phyloP scores from a whole-genome alignment of 495 filamentous ascomycete genomes.

The Stereocaulon alpinum region DNA sequence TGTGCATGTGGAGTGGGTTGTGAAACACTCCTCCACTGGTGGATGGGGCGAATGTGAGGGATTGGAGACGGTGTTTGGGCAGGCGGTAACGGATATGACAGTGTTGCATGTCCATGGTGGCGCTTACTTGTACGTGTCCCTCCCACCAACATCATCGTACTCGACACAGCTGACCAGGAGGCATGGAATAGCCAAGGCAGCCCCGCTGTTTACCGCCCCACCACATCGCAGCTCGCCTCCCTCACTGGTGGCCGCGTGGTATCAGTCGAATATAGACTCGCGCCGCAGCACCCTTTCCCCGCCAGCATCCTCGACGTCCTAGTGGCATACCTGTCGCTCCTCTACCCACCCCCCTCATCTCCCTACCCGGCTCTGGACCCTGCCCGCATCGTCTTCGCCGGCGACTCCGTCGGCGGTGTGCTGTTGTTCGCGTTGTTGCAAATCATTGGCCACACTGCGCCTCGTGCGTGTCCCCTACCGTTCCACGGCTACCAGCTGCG shows the following conservation, averaged over 20 bases:
- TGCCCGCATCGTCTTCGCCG: background rate
- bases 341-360: background rate
- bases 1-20: background rate
- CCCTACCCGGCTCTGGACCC: background rate
- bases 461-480: background rate
- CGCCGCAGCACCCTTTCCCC: background rate
- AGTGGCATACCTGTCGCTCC: background rate
- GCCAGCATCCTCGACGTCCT: background rate
- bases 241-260: background rate
- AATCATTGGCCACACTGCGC: background rate
- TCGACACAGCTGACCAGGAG: background rate
- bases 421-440: background rate
- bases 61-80: background rate
- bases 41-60: background rate
- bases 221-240: background rate
- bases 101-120: background rate
- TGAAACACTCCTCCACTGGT: background rate
- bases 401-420: background rate
- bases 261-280: background rate
- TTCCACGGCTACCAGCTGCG: too few species aligned
- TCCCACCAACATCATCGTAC: background rate
- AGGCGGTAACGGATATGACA: background rate
- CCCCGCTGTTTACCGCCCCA: background rate
- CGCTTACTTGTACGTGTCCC: background rate
- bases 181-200: background rate